phyloP scores from a whole-genome alignment of 495 filamentous ascomycete genomes.

The Penicillium macrosclerotiorum region DNA sequence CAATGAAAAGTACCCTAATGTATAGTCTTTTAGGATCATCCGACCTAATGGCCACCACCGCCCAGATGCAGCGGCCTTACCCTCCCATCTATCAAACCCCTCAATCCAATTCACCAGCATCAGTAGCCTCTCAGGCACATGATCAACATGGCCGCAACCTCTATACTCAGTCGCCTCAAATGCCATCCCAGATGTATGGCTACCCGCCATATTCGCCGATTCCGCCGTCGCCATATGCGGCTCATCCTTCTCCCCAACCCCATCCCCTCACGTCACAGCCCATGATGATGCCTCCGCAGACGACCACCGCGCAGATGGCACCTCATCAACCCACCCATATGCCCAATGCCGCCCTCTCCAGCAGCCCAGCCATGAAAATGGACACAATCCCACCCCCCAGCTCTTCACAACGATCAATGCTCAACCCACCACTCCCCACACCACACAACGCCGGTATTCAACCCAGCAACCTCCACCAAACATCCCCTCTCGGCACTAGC shows the following conservation, averaged over 20 bases:
- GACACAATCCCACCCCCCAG: slow-evolving; percentile 48
- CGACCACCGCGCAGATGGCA: slow-evolving; percentile 53
- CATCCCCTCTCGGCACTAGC: slow-evolving; percentile 49
- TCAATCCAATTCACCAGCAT: slow-evolving; percentile 94
- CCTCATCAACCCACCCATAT: slow-evolving; percentile 47
- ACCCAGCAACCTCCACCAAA: slow-evolving; percentile 47
- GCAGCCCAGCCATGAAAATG: slow-evolving; percentile 37
- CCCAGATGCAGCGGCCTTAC: slow-evolving; percentile 80
- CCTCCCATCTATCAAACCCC: slow-evolving; percentile 96
- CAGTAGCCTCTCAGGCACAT: slow-evolving; percentile 85
- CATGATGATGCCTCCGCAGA: slow-evolving; percentile 69
- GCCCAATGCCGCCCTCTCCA: slow-evolving; percentile 37
- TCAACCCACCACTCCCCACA: slow-evolving; percentile 43
- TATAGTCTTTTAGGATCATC: slow-evolving; percentile 77
- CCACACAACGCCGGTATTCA: slow-evolving; percentile 53
- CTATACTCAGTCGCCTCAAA: slow-evolving; percentile 77
- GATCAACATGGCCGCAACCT: slow-evolving; percentile 81
- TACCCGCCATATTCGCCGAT: slow-evolving; percentile 77
- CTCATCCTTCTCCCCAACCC: slow-evolving; percentile 68
- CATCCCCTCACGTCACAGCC: slow-evolving; percentile 62
- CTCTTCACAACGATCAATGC: slow-evolving; percentile 35
- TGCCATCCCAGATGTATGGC: slow-evolving; percentile 71
- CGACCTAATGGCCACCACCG: slow-evolving; percentile 86
- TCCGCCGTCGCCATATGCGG: slow-evolving; percentile 70
- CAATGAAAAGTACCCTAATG: no score